Evolutionary conservation across 2,329 filamentous ascomycete species (phyloP), one percentile per base, ranked within the genome.

Genomic region (Pseudogymnoascus sp.): DNA sequence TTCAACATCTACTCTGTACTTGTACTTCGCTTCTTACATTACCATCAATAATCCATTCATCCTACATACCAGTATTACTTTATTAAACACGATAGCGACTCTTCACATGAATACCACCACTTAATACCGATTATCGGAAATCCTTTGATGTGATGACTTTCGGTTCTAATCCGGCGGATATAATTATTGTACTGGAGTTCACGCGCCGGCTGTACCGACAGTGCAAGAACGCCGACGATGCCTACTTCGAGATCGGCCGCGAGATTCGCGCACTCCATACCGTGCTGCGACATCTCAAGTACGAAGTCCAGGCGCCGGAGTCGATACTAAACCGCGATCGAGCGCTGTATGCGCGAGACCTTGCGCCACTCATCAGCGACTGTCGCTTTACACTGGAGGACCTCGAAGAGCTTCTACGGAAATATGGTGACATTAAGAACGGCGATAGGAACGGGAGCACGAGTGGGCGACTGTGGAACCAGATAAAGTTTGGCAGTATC

Each of bases 151-250:
- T 59, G 45, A 72, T 72, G 71, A 70, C 65, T 68, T 71, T 71
- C 61, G 70, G 67, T 37, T 64, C 67, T 37, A 68, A 67, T 5
- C 66, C 69, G n/a, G 67, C 68, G 59, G 70, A 79, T 67, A 81
- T 86, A 72, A 81, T 84, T 70, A 77, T 77, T 58, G 76, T 83
- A 68, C 82, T 83, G 70, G 77, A 77, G 63, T 80, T 81, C 67
- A 82, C 82, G 55, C 79, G 80, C 55, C 77, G 78, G 58, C 76
- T 86, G 13, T 84, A 82, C 69, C 77, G 81, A 60, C 80, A 81
- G 63, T 78, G 80, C 60, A 79, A 79, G 65, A 74, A 76, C 27
- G 76, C 79, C 2, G 77, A 79, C 13, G 73, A 31, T 42, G 39
- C 40, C 60, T 82, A 84, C 63, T 75, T 75, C 61, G 76, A 80